Base-by-base conservation (phyloP, 352 stramenopile genomes). In the Thraustotheca clavata region DNA sequence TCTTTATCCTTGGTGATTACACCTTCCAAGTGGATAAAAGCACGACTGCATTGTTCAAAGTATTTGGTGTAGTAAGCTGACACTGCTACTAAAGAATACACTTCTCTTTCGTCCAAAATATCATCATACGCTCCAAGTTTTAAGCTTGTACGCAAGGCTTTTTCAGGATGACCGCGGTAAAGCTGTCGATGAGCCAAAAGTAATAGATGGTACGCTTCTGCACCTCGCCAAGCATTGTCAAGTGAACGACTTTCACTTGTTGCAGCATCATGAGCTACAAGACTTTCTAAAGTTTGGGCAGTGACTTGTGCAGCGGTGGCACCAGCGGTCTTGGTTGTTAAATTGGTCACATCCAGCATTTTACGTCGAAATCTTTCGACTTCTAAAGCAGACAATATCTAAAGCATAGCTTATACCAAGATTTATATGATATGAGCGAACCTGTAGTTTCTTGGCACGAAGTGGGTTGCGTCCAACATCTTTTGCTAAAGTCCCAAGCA, bases 171-270 rank as follows among this genome's bases (percentile, higher is more conserved):
- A 18, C 86, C 87, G 8, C 67, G 62, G 71, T 98, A 98, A 9
- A 98, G 73, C 75, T 98, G 92, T 1, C 88, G 73, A 61, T 98
- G 90, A 4, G 91, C 88, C 3, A 98, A 75, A 66, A 98, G 71
- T 63, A 95, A 97, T 50, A 97, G 85, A 69, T 98, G 93, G 68
- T 96, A 97, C 4, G 91, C 92, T 67, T 97, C 93, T 8, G 93
- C 92, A 6, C 48, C 48, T 47, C 93, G 80, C 93, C 93, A 98
- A 2, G 91, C 89, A 50, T 95, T 97, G 68, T 97, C 92, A 36
- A 98, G 72, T 4, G 80, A 78, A n/a, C 82, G 77, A 54, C 76
- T 84, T 50, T 94, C 84, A 5, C 84, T 83, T 12, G 82, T 93
- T 7, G 84, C 80, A 1, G 84, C 82, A 55, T 93, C 82, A 69